phyloP scores from a whole-genome alignment of 2,329 filamentous ascomycete species.

The Nannizziopsis barbatae region DNA sequence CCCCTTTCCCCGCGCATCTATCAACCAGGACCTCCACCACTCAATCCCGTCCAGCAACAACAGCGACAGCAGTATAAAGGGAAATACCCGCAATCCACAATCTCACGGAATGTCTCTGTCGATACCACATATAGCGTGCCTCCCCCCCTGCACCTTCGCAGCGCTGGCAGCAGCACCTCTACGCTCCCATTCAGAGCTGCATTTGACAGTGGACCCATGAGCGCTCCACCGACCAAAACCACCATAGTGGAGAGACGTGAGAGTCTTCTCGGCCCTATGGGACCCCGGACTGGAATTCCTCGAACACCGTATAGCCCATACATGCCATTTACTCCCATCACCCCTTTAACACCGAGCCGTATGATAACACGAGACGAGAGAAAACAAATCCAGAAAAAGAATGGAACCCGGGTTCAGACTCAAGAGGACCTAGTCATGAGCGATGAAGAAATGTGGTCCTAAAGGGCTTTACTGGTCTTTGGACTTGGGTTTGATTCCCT shows the following conservation, averaged over 20 bases:
- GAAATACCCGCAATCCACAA: not conserved
- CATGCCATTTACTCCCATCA: conserved; percentile 42
- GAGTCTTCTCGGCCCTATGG: conserved; percentile 23
- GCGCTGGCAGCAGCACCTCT: conserved; percentile 23
- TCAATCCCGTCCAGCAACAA: conserved; percentile 32
- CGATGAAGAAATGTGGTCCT: conserved; percentile 37
- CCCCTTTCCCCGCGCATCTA: conserved; percentile 48
- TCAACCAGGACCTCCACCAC: conserved; percentile 45
- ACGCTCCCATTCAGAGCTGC: conserved; percentile 37
- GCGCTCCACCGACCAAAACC: conserved; percentile 39
- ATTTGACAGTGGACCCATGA: conserved; percentile 30
- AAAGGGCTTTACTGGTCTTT: not conserved
- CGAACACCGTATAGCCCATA: conserved; percentile 41
- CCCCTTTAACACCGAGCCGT: conserved; percentile 38
- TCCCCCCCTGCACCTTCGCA: conserved; percentile 25
- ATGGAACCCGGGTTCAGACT: conserved; percentile 35
- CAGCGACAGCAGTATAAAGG: conserved; percentile 13
- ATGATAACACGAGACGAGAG: conserved; percentile 37
- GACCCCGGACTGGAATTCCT: conserved; percentile 38
- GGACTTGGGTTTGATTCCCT: not conserved
- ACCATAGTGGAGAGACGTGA: conserved; percentile 38
- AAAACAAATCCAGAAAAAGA: conserved; percentile 32
- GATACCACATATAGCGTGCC: conserved; percentile 17
- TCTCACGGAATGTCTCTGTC: conserved; percentile 6
- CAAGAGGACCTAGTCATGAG: conserved; percentile 39